Base-by-base conservation (phyloP, 177 flowering plant genomes). In the Vitis hybrid region DNA sequence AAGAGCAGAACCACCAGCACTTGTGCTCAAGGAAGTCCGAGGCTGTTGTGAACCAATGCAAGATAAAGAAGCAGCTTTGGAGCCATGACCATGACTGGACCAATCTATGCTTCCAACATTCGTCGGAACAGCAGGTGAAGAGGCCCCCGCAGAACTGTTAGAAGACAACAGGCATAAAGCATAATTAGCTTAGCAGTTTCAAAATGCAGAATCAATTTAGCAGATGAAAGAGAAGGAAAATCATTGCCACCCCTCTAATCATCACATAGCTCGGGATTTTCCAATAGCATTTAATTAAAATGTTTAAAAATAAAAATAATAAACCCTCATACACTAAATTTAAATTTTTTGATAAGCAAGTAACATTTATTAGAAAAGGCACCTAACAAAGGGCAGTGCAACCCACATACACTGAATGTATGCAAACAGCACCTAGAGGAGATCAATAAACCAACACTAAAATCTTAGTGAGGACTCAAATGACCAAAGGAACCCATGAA, bases 71-170 rank as follows among this genome's bases (percentile, higher is more conserved):
- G 78, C 94, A 29, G 82, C 97, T 79, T 88, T 91, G 48, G 98
- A 92, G 69, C 85, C 84, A 56, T 85, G 91, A 16, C 88, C 98
- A 76, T 86, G 88, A 63, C 83, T 83, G 29, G 84, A 73, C 85
- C 93, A 81, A 64, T 93, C 95, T 51, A 82, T 66, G 79, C 90
- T 86, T 59, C 95, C 91, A 78, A 75, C 71, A 81, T 87, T 90
- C 53, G 84, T 61, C 6, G 92, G 97, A 71, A 83, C 81, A 78
- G 96, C 91, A 74, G 98, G 97, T 57, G 98, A 91, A 12, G 98
- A 91, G 72, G 97, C 97, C 76, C 99, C 99, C 61, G 85, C 99
- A 77, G 99, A 96, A 82, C 99, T 95, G 84, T 65, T 31, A 72
- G 58, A 67, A 14, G 11, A 74, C 57, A n/a, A 56, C 51, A 48